Evolutionary conservation across 1,284 basidiomycete species (phyloP), one percentile per base, ranked within the genome.

Genomic region (Stygiomarasmius scandens): DNA sequence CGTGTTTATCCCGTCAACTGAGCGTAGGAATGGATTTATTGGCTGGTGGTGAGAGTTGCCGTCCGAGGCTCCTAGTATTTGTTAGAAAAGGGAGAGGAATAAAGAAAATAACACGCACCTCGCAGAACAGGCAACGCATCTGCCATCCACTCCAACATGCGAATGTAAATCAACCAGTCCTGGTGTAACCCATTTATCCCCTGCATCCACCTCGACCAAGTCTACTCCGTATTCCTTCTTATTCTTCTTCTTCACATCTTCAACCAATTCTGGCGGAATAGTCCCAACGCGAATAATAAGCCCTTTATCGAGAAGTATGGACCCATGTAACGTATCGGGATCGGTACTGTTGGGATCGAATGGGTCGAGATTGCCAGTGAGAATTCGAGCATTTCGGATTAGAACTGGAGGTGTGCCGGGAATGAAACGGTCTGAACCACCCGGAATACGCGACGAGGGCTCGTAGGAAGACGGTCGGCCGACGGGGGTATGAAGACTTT

Each of bases 91-190:
- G 78, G 77, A 72, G 72, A 25, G 76, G 52, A 4, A 53, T 63
- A 52, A 71, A 58, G 52, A 45, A n/a, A 22, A 32, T 19, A 27
- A 47, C 6, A 54, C 24, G 64, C 48, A 19, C 77, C 77, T 8
- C 50, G 47, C 1, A 82, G 70, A 0, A 44, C 58, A 0, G 84
- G 84, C 1, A 75, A 64, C 25, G 78, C 68, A n/a, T n/a, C 60
- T 78, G 71, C n/a, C n/a, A n/a, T n/a, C n/a, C 2, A 85, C 75
- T 4, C 88, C 90, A 23, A 92, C 67, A 65, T 94, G 92, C 2
- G 88, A 89, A 70, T 95, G 90, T 61, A 91, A 76, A 67, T 92
- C 88, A 32, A 92, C 80, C 52, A 89, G 80, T 14, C 82, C 81
- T 22, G 83, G 81, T 0, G 83, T 83, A 1, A 84, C 70, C 82